Evolutionary conservation across 2,329 filamentous ascomycete genomes (phyloP), one percentile per base, ranked within the genome.

Genomic region (Cladosporium sp.): DNA sequence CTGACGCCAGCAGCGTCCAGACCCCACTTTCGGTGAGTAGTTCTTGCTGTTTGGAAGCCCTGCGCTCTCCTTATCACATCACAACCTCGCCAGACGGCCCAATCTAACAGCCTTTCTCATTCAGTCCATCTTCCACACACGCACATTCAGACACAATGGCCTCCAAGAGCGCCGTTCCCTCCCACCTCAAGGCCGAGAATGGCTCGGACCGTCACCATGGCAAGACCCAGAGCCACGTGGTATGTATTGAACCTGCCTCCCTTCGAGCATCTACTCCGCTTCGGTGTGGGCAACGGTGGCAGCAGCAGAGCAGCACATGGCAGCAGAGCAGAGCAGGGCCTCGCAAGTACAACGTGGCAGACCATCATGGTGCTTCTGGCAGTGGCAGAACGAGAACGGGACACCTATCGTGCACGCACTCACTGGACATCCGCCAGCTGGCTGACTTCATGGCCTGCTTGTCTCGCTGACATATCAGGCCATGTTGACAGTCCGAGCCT

Each of bases 191-290:
- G 83, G 82, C 86, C 63, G 76, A 77, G 60, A 73, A 73, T 64
- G 78, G 73, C 64, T 66, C 65, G 59, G 72, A 73, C 58, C 86
- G 87, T 73, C 89, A 90, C 73, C 88, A 92, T 76, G 89, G 89
- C 78, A 92, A 92, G 84, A 89, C 88, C 67, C 88, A 89, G 75
- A 91, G 88, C 62, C 89, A 92, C 77, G 89, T 92, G 85, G 89
- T 89, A 78, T 85, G 88, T 86, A 37, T n/a, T 45, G 38, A 59
- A 39, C 50, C 39, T 30, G 4, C 30, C 30, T 50, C 19, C 47
- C 30, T 50, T 22, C 17, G n/a, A 50, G 6, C 25, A 9, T 25
- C 25, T 15, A 9, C 30, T 12, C 12, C 20, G 49, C 15, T 22
- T 20, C 19, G 40, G 39, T 17, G 17, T 38, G 30, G 38, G 19